A percentile compares a stretch with the other conserved stretches of the same genome.
Conservation (phyloP, 169 alveolate species). For the Cryptosporidium parvum region DNA sequence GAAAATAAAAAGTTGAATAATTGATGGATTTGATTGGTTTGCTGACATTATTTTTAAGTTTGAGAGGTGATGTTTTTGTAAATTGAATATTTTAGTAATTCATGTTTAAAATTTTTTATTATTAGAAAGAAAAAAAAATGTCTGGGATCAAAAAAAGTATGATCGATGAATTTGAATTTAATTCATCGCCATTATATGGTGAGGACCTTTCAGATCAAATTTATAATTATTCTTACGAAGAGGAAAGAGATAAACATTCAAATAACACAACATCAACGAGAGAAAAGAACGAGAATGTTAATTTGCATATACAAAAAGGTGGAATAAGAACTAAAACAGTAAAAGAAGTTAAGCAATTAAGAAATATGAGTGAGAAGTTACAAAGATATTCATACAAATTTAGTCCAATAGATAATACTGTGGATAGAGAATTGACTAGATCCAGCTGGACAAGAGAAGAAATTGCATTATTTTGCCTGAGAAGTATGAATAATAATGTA, state of each 20-base stretch:
- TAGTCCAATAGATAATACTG: constrained; percentile 39
- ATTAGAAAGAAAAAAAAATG: not conserved
- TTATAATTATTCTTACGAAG: not conserved
- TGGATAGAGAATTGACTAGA: constrained; percentile 54
- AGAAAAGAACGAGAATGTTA: not conserved
- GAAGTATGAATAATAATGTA: constrained; percentile 41
- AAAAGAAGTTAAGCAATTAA: not conserved
- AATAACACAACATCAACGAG: not conserved
- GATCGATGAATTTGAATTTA: constrained; percentile 13
- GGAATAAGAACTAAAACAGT: not conserved
- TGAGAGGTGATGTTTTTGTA: not conserved
- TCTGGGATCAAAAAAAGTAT: not conserved
- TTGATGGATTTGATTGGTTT: not conserved
- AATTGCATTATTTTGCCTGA: constrained; percentile 60
- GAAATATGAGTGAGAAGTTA: constrained; percentile 39
- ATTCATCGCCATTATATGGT: not conserved
- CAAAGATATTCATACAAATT: constrained; percentile 44
- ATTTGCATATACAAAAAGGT: not conserved
- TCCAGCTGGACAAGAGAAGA: constrained; percentile 69
- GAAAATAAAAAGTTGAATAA: not conserved
- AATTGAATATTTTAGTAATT: not conserved
- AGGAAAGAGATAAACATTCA: not conserved
- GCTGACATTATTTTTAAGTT: not conserved
- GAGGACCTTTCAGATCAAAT: not conserved
- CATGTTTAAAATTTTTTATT: not conserved